These are phyloP conservation scores for Tardiomyces depauwii DNA, from an alignment of 1,139 yeast species.

Conservation along the genomic window DNA sequence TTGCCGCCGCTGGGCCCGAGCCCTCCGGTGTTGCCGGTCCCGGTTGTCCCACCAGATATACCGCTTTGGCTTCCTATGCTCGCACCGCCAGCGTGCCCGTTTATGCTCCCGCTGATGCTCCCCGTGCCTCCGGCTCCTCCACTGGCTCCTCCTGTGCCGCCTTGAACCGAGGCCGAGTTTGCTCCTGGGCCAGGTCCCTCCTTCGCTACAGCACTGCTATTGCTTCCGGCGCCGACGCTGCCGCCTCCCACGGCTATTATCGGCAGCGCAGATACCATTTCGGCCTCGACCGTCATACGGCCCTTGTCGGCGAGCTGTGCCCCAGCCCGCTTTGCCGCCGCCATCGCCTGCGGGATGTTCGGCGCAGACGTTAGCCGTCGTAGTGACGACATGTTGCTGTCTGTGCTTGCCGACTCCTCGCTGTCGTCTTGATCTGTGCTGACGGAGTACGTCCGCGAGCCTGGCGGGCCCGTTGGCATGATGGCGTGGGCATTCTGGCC, in stretches of 20 bases:
- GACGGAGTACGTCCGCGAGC: neutral
- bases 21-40: too few species aligned
- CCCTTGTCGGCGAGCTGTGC: neutral
- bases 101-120: neutral
- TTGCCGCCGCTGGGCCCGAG: slow-evolving; percentile 5
- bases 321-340: neutral
- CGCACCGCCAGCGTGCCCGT: slow-evolving; percentile 6
- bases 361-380: neutral
- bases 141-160: neutral
- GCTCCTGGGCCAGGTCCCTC: neutral
- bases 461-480: too few species aligned
- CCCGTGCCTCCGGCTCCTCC: neutral
- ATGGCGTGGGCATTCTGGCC: neutral
- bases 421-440: neutral
- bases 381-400: neutral
- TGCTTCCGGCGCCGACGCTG: slow-evolving; percentile 1
- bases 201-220: slow-evolving; percentile 2
- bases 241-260: slow-evolving; percentile 21
- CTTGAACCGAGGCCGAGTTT: neutral
- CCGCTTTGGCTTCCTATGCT: slow-evolving; percentile 10
- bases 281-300: neutral
- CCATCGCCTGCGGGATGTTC: neutral
- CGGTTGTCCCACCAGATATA: too few species aligned
- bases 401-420: neutral
- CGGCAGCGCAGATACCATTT: slow-evolving; percentile 21